phyloP scores from a whole-genome alignment of 139 green algal species.

The Medakamo hakoo region DNA sequence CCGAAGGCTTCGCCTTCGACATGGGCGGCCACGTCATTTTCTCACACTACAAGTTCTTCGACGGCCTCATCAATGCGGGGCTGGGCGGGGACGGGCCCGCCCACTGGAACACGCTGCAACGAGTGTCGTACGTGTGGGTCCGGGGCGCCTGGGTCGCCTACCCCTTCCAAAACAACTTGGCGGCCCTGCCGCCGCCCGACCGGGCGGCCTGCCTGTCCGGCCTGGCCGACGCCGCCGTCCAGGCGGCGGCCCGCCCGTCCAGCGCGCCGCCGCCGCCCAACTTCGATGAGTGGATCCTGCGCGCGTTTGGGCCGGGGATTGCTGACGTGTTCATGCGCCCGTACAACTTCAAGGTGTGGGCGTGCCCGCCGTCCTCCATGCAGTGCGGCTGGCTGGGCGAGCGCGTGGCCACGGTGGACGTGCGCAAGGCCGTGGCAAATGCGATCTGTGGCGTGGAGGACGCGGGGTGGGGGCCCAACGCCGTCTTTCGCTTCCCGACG shows the following conservation, averaged over 20 bases:
- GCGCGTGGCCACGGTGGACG: constrained; percentile 76
- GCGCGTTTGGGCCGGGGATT: constrained; percentile 70
- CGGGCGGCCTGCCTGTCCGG: constrained; percentile 72
- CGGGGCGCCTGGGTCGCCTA: constrained; percentile 73
- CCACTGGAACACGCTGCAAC: constrained; percentile 68
- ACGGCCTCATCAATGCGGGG: constrained; percentile 48
- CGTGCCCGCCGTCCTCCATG: constrained; percentile 61
- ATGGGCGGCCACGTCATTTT: constrained; percentile 92
- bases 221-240: constrained; percentile 62
- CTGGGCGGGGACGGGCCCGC: constrained; percentile 30
- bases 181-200: constrained; percentile 61
- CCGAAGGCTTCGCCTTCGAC: constrained; percentile 82
- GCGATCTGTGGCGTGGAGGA: constrained; percentile 74
- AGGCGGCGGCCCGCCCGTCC: constrained; percentile 23
- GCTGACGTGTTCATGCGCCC: constrained; percentile 86
- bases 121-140: constrained; percentile 77
- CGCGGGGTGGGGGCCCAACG: constrained; percentile 77
- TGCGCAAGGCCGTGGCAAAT: constrained; percentile 64
- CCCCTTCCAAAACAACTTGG: constrained; percentile 78
- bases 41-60: constrained; percentile 85
- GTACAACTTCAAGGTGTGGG: constrained; percentile 91
- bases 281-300: constrained; percentile 91
- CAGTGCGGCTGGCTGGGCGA: constrained; percentile 86
- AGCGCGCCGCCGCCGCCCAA: constrained; percentile 39
- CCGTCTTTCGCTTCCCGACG: constrained; percentile 75